Evolutionary conservation across 1,284 basidiomycete species (phyloP).

Genomic region (Boletus sp.): DNA sequence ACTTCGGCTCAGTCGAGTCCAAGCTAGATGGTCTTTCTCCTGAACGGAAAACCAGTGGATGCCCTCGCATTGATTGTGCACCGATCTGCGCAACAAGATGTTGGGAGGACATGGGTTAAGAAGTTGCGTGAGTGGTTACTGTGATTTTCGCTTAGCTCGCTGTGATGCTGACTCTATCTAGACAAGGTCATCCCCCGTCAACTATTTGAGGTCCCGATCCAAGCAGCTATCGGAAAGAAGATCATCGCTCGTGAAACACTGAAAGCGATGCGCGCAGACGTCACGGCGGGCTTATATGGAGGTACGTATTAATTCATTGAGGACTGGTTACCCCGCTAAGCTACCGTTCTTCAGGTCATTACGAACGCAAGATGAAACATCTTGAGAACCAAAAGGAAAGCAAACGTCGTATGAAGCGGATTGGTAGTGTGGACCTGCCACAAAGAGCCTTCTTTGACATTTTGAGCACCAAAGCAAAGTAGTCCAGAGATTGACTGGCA

Average conservation of each 20-base stretch:
- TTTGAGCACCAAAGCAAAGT: constrained; percentile 50
- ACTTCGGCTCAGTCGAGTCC: not conserved
- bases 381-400: constrained; percentile 91
- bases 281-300: constrained; percentile 92
- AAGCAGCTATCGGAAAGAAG: constrained; percentile 81
- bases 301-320: constrained; percentile 41
- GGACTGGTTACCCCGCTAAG: not conserved
- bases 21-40: constrained; percentile 75
- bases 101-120: constrained; percentile 82
- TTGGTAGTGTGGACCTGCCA: constrained; percentile 85
- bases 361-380: constrained; percentile 90
- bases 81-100: constrained; percentile 61
- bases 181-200: constrained; percentile 90
- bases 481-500: constrained; percentile 8
- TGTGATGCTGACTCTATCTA: constrained; percentile 28
- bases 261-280: constrained; percentile 87
- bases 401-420: constrained; percentile 79
- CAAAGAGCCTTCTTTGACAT: constrained; percentile 91
- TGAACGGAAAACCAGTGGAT: constrained; percentile 86
- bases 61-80: constrained; percentile 90
- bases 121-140: constrained; percentile 68
- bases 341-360: constrained; percentile 53
- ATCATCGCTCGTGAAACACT: constrained; percentile 89
- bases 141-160: not conserved
- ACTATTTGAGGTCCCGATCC: constrained; percentile 91